Percentiles rank a stretch among this genome's conserved stretches.
Evolutionary conservation across 2,329 filamentous ascomycete genomes (phyloP).

Genomic region (Colletotrichum acutatum): DNA sequence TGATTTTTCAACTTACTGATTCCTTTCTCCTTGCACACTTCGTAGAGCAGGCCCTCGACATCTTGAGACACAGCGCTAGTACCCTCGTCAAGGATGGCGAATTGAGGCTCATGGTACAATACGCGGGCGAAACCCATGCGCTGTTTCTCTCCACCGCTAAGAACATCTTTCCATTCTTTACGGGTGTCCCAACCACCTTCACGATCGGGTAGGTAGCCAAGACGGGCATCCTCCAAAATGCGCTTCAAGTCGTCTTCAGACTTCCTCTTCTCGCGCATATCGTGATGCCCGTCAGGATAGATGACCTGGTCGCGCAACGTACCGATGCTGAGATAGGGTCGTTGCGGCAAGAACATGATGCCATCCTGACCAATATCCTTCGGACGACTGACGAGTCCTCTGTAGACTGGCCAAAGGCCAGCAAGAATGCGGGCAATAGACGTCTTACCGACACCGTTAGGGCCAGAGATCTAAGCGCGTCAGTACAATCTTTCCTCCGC

Average conservation of each 20-base stretch:
- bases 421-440: constrained; percentile 89
- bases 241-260: constrained; percentile 81
- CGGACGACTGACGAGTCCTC: constrained; percentile 89
- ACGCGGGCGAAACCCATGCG: constrained; percentile 90
- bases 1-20: constrained; percentile 75
- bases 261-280: constrained; percentile 87
- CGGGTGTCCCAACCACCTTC: constrained; percentile 97
- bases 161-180: constrained; percentile 98
- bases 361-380: constrained; percentile 85
- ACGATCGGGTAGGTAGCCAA: constrained; percentile 89
- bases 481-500: constrained; percentile 10
- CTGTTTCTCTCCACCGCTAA: constrained; percentile 98
- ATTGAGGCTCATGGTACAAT: constrained; percentile 93
- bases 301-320: constrained; percentile 97
- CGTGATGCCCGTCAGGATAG: constrained; percentile 93
- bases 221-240: constrained; percentile 82
- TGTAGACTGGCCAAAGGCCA: constrained; percentile 95
- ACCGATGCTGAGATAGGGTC: constrained; percentile 90
- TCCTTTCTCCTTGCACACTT: constrained; percentile 90
- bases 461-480: constrained; percentile 77
- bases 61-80: constrained; percentile 95
- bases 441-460: constrained; percentile 94
- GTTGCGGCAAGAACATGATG: constrained; percentile 98
- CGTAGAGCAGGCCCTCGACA: constrained; percentile 93
- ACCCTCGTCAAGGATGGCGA: constrained; percentile 94